A percentile compares a stretch with the other conserved stretches of the same genome.
Conservation (phyloP, 2,329 filamentous ascomycete species). For the Fusarium kyushuense region DNA sequence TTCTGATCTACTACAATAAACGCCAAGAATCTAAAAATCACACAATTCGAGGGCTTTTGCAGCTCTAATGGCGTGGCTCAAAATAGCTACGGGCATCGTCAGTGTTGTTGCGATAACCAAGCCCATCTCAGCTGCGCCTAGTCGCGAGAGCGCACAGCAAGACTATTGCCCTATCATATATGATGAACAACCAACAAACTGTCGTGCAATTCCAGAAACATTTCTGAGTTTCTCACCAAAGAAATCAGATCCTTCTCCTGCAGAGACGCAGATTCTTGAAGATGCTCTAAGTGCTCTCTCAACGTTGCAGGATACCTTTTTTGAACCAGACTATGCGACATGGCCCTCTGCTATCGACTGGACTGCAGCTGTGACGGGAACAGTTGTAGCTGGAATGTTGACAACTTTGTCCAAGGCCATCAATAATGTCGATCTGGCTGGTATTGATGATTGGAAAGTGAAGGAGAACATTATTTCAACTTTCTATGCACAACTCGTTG, state of each 20-base stretch:
- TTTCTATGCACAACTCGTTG: conserved; percentile 81
- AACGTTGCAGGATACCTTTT: conserved; percentile 83
- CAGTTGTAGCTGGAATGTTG: conserved; percentile 79
- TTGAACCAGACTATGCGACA: conserved; percentile 79
- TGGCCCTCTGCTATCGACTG: conserved; percentile 93
- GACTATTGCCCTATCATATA: conserved; percentile 45
- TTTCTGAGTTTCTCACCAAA: conserved; percentile 40
- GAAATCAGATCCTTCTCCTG: conserved; percentile 2
- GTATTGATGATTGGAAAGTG: conserved; percentile 58
- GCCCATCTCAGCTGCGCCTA: conserved; percentile 29
- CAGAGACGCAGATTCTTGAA: conserved; percentile 53
- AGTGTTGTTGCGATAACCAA: conserved; percentile 13
- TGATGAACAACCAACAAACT: conserved; percentile 28
- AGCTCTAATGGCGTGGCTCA: conserved; percentile 34
- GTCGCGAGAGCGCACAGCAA: conserved; percentile 15
- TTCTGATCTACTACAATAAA: background rate
- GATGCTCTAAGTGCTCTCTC: conserved; percentile 73
- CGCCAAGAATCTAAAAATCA: background rate
- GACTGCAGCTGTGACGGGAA: conserved; percentile 88
- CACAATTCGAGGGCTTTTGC: no score
- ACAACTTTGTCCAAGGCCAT: conserved; percentile 76
- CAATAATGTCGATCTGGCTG: conserved; percentile 51
- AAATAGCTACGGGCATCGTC: conserved; percentile 24
- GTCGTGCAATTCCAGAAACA: conserved; percentile 38
- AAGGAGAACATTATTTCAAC: conserved; percentile 84